Evolutionary conservation across 2,329 filamentous ascomycete genomes (phyloP).

Genomic region (Calonectria crousiana): DNA sequence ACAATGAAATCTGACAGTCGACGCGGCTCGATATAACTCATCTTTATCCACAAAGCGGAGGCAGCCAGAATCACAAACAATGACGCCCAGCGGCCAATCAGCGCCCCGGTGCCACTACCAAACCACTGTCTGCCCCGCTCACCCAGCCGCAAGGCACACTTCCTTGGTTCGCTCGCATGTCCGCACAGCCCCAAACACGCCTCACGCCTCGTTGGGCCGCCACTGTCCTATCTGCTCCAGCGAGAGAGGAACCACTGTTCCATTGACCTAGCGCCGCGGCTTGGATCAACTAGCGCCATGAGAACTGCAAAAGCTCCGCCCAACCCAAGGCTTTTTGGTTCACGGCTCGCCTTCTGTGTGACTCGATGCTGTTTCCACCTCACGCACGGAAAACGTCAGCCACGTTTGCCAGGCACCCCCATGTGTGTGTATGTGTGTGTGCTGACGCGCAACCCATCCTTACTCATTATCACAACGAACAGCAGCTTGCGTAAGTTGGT

Average conservation of each 20-base stretch:
- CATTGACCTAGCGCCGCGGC: neutral
- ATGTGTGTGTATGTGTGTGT: neutral
- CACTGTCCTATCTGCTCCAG: neutral
- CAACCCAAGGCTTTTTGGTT: neutral
- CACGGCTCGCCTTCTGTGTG: neutral
- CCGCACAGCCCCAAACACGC: neutral
- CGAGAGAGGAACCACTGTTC: neutral
- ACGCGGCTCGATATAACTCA: neutral
- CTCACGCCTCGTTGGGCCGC: neutral
- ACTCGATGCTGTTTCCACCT: neutral
- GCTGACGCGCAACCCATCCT: neutral
- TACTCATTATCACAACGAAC: neutral
- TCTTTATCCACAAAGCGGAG: neutral
- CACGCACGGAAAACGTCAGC: neutral
- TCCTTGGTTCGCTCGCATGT: neutral
- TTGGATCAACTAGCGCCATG: neutral
- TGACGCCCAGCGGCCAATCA: neutral
- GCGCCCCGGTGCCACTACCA: neutral
- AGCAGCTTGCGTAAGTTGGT: neutral
- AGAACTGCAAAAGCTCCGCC: neutral
- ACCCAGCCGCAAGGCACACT: neutral
- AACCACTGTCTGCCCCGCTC: neutral
- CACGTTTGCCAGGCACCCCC: neutral
- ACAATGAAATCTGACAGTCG: neutral
- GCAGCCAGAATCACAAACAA: neutral